Base-by-base conservation (phyloP, 768 basidiomycete genomes). In the Tylopilus subfusipes region DNA sequence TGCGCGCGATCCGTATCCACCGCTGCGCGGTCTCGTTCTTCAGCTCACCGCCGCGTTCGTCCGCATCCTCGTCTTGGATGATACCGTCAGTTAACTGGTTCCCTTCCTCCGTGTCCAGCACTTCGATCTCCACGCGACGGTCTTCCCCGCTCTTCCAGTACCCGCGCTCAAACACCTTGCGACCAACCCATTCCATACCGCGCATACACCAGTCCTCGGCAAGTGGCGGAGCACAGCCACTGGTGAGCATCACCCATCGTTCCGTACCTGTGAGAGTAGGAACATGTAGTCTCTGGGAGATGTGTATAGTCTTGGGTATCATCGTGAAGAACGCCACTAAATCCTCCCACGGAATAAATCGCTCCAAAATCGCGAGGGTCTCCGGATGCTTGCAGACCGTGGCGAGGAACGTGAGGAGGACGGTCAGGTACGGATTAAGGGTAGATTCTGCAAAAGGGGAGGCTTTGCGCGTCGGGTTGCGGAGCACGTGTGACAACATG, bases 161-260 rank as follows among this genome's bases (percentile, higher is more conserved):
- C 0, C 95, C 96, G 38, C 91, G 83, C 68, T 96, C 93, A 67
- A 88, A 98, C 16, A 98, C 85, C 56, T 84, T 83, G 54, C 92
- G 79, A 7, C 91, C 88, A 4, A 92, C 87, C 97, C 97, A 99
- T 62, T 94, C 94, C 86, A 95, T 92, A 1, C 97, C 97, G 30
- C 97, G 81, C 60, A 98, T 68, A 63, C 89, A 90, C 93, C 95
- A 98, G 64, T 98, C 97, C 70, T 99, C 97, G 0, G 90, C 80
- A 2, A 98, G 74, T 0, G 91, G 85, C 0, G 85, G 85, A 21
- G 81, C 73, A 56, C 83, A 86, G 14, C 82, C 82, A 42, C 77
- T 83, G 0, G 87, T 88, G 30, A 90, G 76, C 75, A 94, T 83
- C 22, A 74, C 68, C 76, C 85, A 84, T 34, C 80, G 78, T 42